phyloP scores from a whole-genome alignment of 768 basidiomycete genomes.

The Udeniomyces megalosporus region DNA sequence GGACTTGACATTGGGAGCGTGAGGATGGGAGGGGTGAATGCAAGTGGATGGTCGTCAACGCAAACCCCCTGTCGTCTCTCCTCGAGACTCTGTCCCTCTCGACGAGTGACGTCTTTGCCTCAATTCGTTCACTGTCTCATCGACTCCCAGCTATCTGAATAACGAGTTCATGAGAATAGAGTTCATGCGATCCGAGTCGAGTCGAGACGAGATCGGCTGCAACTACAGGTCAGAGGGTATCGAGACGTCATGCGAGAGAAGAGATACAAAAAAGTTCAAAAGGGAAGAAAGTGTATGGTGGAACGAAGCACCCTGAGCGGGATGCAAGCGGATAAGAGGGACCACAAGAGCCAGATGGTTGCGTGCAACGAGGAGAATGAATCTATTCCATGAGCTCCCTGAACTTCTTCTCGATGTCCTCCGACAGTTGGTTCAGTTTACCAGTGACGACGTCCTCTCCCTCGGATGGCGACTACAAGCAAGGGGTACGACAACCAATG shows the following conservation, averaged over 20 bases:
- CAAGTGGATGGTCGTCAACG: background rate
- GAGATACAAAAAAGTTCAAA: too few species aligned
- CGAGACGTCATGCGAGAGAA: constrained; percentile 24
- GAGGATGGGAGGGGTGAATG: background rate
- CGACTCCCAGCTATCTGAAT: too few species aligned
- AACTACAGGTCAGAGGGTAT: too few species aligned
- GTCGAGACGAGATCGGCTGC: too few species aligned
- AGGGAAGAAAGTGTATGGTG: too few species aligned
- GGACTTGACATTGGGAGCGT: background rate
- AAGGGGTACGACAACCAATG: constrained; percentile 2
- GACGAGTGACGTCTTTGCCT: too few species aligned
- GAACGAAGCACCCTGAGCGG: background rate
- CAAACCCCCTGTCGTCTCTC: too few species aligned
- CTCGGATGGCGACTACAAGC: constrained; percentile 79
- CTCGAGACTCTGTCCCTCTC: too few species aligned
- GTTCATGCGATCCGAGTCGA: too few species aligned
- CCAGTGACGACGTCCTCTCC: constrained; percentile 66
- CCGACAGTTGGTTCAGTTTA: constrained; percentile 63
- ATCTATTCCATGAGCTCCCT: constrained; percentile 27
- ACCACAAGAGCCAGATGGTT: background rate
- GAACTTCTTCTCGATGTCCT: constrained; percentile 84
- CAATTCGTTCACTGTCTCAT: too few species aligned
- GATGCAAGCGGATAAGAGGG: background rate
- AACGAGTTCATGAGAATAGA: too few species aligned
- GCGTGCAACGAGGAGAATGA: background rate